Evolutionary conservation across 2,329 filamentous ascomycete species (phyloP).

Genomic region (Penicillium italicum): DNA sequence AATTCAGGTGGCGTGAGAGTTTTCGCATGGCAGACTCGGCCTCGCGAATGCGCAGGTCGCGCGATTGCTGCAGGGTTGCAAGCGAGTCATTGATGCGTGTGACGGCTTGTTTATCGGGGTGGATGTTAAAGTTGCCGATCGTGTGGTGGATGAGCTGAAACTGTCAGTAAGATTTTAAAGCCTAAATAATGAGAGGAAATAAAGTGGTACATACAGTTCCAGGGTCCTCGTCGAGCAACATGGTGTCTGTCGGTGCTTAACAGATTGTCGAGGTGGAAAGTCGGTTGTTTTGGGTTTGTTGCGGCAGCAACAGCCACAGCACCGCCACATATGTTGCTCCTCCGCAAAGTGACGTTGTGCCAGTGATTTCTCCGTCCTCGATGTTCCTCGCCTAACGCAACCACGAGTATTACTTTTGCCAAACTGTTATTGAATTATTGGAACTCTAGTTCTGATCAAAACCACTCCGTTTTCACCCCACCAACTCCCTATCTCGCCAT

Average conservation of each 20-base stretch:
- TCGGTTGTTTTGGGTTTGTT: slow-evolving; percentile 30
- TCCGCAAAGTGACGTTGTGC: slow-evolving; percentile 29
- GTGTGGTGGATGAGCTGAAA: slow-evolving; percentile 83
- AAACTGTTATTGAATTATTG: not conserved
- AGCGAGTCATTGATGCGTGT: slow-evolving; percentile 81
- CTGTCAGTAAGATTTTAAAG: slow-evolving; percentile 1
- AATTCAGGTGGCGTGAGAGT: slow-evolving; percentile 71
- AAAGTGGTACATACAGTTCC: slow-evolving; percentile 60
- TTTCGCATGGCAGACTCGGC: slow-evolving; percentile 65
- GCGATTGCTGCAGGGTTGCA: slow-evolving; percentile 76
- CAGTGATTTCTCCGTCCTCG: slow-evolving; percentile 15
- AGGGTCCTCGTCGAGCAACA: slow-evolving; percentile 93
- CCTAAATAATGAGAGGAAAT: accelerated
- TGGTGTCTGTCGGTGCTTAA: slow-evolving; percentile 54
- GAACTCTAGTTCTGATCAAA: not conserved
- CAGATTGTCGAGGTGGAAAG: not conserved
- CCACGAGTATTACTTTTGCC: not conserved
- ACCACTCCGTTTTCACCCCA: not conserved
- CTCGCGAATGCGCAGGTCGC: slow-evolving; percentile 70
- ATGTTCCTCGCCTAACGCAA: not conserved
- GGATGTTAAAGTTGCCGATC: slow-evolving; percentile 90
- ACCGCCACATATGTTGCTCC: slow-evolving; percentile 34
- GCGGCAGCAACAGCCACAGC: slow-evolving; percentile 42
- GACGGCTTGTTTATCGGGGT: slow-evolving; percentile 79
- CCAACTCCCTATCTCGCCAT: slow-evolving; percentile 24